These are phyloP conservation scores for Penicillium expansum DNA, from an alignment of 2,329 filamentous ascomycete genomes.

Conservation along the genomic window DNA sequence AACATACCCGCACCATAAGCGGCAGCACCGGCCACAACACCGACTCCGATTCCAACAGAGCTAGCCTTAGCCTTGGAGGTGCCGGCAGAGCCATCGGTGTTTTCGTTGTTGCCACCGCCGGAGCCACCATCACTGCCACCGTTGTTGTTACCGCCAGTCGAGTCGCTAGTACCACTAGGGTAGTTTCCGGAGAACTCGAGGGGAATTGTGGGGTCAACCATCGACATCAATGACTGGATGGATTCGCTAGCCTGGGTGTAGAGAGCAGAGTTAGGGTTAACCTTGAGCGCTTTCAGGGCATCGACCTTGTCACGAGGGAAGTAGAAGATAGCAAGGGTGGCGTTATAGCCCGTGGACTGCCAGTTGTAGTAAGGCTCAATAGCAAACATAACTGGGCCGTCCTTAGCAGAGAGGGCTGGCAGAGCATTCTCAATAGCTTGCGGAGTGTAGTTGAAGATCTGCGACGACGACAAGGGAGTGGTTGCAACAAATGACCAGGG, in stretches of 20 bases:
- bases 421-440: constrained; percentile 67
- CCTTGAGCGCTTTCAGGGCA: constrained; percentile 65
- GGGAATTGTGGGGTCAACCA: constrained; percentile 82
- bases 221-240: constrained; percentile 68
- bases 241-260: constrained; percentile 68
- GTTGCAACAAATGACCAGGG: constrained; percentile 81
- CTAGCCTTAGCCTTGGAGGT: constrained; percentile 38
- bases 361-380: constrained; percentile 76
- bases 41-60: constrained; percentile 68
- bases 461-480: constrained; percentile 69
- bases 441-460: constrained; percentile 81
- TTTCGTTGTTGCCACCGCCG: constrained; percentile 27
- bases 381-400: constrained; percentile 59
- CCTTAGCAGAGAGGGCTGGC: constrained; percentile 43
- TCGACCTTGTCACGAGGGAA: constrained; percentile 70
- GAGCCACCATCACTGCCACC: constrained; percentile 29
- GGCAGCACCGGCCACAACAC: constrained; percentile 72
- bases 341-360: constrained; percentile 67
- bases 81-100: constrained; percentile 51
- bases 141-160: constrained; percentile 43
- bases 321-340: constrained; percentile 73
- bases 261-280: constrained; percentile 67
- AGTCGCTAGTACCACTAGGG: constrained; percentile 28
- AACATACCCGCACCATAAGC: constrained; percentile 96
- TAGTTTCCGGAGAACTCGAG: constrained; percentile 50